phyloP scores from a whole-genome alignment of 495 filamentous ascomycete genomes.

The Penicillium mononematosum region DNA sequence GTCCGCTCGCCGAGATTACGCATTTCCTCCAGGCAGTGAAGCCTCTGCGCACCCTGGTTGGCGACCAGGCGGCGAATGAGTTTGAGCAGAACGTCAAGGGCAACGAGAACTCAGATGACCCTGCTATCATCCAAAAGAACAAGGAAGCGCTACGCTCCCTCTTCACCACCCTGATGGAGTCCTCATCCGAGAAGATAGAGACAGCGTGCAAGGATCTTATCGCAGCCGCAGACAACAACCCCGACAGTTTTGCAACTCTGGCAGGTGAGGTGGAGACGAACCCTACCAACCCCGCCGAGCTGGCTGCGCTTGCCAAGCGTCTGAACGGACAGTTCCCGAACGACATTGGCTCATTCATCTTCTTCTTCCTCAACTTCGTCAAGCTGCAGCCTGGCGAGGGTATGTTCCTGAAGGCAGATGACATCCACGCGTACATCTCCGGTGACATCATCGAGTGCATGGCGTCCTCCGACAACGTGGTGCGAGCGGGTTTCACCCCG shows the following conservation, averaged over 20 bases:
- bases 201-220: constrained; percentile 66
- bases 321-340: constrained; percentile 74
- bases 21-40: constrained; percentile 78
- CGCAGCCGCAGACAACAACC: constrained; percentile 58
- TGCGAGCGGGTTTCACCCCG: constrained; percentile 93
- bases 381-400: constrained; percentile 82
- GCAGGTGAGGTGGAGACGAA: constrained; percentile 37
- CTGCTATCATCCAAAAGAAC: constrained; percentile 59
- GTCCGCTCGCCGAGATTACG: constrained; percentile 78
- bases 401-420: constrained; percentile 93
- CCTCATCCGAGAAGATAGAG: constrained; percentile 62
- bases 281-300: constrained; percentile 47
- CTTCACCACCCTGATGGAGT: constrained; percentile 80
- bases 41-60: constrained; percentile 73
- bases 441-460: constrained; percentile 99
- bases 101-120: constrained; percentile 59
- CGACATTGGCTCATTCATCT: constrained; percentile 74
- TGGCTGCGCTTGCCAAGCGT: constrained; percentile 72
- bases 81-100: constrained; percentile 69
- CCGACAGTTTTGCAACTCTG: constrained; percentile 42
- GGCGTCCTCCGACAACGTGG: constrained; percentile 96
- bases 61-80: constrained; percentile 59
- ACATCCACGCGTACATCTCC: constrained; percentile 94
- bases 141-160: constrained; percentile 74
- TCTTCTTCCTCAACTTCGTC: constrained; percentile 82